A percentile compares a stretch with the other conserved stretches of the same genome.
Conservation (phyloP, 805 yeast genomes). For the Zygoascus biomembranicola region DNA sequence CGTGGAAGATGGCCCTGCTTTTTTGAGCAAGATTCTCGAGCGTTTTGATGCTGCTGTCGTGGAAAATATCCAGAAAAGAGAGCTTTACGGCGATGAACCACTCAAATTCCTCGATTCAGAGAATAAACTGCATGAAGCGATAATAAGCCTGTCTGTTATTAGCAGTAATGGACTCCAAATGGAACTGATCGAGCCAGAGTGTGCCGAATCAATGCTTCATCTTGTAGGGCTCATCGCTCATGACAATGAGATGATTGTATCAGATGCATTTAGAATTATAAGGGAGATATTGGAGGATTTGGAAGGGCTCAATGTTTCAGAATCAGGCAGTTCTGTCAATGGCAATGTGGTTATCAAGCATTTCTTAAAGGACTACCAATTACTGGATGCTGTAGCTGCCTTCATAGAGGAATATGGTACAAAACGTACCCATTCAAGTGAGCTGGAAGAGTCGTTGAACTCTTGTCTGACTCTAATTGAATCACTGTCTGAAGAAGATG, state of each 20-base stretch:
- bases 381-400: not conserved
- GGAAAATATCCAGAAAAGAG: constrained; percentile 14
- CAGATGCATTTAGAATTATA: constrained; percentile 5
- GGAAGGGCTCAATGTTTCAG: not conserved
- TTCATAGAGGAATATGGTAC: not conserved
- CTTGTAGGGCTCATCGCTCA: constrained; percentile 12
- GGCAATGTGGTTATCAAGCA: not conserved
- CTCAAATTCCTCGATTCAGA: constrained; percentile 21
- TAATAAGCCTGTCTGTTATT: constrained; percentile 13
- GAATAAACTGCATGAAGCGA: constrained; percentile 12
- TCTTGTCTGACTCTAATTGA: not conserved
- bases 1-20: constrained; percentile 1
- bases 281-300: constrained; percentile 10
- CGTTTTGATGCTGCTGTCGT: constrained; percentile 25
- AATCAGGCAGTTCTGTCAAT: not conserved
- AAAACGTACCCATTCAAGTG: not conserved
- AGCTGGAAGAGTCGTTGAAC: not conserved
- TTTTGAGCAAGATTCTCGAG: constrained; percentile 8
- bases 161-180: constrained; percentile 3
- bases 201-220: constrained; percentile 3
- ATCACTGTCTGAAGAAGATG: not conserved
- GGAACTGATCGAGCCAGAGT: constrained; percentile 7
- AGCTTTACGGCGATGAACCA: constrained; percentile 15
- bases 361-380: not conserved
- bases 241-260: constrained; percentile 15